A percentile compares a stretch with the other conserved stretches of the same genome.
Conservation (phyloP, 108 stramenopile genomes). For the Cyclotella baltica region DNA sequence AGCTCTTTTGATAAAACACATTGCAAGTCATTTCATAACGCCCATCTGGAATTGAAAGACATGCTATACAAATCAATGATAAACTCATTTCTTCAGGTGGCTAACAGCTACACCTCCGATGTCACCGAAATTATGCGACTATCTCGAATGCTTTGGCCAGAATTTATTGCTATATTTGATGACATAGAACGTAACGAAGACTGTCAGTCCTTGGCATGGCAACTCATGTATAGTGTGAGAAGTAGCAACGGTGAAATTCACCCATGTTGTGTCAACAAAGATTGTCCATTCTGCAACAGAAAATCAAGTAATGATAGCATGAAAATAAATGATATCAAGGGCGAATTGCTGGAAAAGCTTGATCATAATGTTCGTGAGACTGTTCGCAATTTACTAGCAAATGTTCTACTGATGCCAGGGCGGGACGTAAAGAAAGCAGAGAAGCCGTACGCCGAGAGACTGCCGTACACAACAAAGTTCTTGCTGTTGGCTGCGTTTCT, state of each 20-base stretch:
- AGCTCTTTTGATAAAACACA: constrained; percentile 5
- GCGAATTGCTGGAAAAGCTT: constrained; percentile 32
- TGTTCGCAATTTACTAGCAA: constrained; percentile 37
- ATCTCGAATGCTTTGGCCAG: constrained; percentile 66
- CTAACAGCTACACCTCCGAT: constrained; percentile 61
- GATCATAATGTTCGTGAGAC: constrained; percentile 42
- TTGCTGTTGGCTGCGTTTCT: constrained; percentile 73
- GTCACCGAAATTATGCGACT: constrained; percentile 64
- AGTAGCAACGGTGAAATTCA: background rate
- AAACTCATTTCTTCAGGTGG: constrained; percentile 56
- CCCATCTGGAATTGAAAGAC: constrained; percentile 21
- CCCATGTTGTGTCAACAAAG: background rate
- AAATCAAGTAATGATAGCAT: background rate
- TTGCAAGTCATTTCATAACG: constrained; percentile 10
- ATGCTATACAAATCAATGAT: constrained; percentile 58
- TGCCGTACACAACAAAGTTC: constrained; percentile 69
- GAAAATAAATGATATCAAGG: constrained; percentile 23
- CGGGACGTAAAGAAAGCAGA: constrained; percentile 16
- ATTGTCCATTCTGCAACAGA: constrained; percentile 29
- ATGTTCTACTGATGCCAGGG: constrained; percentile 44
- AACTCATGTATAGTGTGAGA: constrained; percentile 19
- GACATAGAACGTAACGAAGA: background rate
- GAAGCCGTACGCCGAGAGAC: constrained; percentile 33
- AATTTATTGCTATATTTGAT: constrained; percentile 55
- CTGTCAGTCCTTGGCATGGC: constrained; percentile 17